Evolutionary conservation across 768 basidiomycete genomes (phyloP), one percentile per base, ranked within the genome.

Genomic region (Boletus edulis): DNA sequence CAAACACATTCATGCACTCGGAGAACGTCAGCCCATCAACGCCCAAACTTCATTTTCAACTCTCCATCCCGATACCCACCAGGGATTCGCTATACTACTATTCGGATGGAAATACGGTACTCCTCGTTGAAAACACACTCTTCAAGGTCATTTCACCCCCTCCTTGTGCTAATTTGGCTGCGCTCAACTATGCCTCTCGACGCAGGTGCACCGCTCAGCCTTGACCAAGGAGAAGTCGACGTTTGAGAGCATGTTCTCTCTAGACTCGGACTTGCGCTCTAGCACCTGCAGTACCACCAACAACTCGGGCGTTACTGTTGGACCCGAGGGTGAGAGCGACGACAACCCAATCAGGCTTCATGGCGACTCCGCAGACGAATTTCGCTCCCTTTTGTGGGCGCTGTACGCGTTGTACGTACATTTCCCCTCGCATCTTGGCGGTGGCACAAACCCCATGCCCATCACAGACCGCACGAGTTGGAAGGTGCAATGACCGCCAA

Each of bases 331-430:
- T 3, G 69, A 70, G 51, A 74, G 72, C 62, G 82, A 83, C 66
- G 76, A 78, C 57, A 73, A 76, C 38, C 82, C 80, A 3, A 79
- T 82, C 37, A 63, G 70, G 31, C 70, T 83, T 34, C 75, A 73
- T 38, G 73, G 73, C 7, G 81, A 83, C 55, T 73, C 73, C 7
- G 75, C 73, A 22, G 76, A 77, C 42, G 77, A 80, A 46, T 81
- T 82, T 59, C 72, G 78, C 12, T 80, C 79, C 4, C 72, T 85
- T 38, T 66, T 83, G 35, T 83, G 81, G 80, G 75, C 77, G 4
- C 62, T 81, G 44, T 78, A 82, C 59, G 76, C 78, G 0, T 62
- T 75, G 82, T 84, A 69, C 64, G 81, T 75, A 47, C 46, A 47
- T 49, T 50, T 43, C 38, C 37, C 38, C 31, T 44, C 15, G 12